Conservation (phyloP, 306 rosid genomes). For the Prunus dulcis region DNA sequence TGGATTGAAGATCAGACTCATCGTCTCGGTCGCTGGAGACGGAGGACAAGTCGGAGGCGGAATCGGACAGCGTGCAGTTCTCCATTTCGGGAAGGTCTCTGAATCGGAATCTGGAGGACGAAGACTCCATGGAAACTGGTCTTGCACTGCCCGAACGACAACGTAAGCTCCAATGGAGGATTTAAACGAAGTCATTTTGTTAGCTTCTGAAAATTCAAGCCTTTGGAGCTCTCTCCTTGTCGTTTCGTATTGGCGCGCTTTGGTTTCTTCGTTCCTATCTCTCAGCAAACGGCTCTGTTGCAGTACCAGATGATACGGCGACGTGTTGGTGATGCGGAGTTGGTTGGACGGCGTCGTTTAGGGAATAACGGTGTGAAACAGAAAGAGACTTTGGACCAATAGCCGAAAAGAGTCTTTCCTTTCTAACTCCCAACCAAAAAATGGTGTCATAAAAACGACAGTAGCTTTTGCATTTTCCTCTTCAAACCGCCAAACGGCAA, state of each 20-base stretch:
- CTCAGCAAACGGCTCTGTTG: background rate
- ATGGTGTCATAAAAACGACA: background rate
- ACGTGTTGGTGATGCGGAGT: background rate
- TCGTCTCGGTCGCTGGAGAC: constrained; percentile 33
- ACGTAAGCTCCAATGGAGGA: background rate
- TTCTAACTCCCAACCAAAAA: background rate
- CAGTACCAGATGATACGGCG: background rate
- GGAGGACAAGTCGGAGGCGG: constrained; percentile 45
- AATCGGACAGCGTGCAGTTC: constrained; percentile 32
- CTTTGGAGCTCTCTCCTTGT: constrained; percentile 15
- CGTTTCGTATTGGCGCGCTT: constrained; percentile 32
- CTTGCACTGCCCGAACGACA: constrained; percentile 4
- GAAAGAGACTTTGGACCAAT: background rate
- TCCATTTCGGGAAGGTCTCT: constrained; percentile 51
- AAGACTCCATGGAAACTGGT: constrained; percentile 48
- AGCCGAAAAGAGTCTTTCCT: background rate
- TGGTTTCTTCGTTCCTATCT: constrained; percentile 36
- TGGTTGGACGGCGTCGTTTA: constrained; percentile 13
- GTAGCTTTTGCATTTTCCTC: background rate
- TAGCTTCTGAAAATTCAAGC: background rate
- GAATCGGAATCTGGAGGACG: constrained; percentile 53
- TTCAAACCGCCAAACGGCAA: constrained; percentile 1
- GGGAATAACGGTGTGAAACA: background rate
- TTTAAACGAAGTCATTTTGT: constrained; percentile 4
- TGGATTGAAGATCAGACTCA: constrained; percentile 57